These are phyloP conservation scores for Pholiota adiposa DNA, from an alignment of 1,284 basidiomycete genomes.

Conservation along the genomic window DNA sequence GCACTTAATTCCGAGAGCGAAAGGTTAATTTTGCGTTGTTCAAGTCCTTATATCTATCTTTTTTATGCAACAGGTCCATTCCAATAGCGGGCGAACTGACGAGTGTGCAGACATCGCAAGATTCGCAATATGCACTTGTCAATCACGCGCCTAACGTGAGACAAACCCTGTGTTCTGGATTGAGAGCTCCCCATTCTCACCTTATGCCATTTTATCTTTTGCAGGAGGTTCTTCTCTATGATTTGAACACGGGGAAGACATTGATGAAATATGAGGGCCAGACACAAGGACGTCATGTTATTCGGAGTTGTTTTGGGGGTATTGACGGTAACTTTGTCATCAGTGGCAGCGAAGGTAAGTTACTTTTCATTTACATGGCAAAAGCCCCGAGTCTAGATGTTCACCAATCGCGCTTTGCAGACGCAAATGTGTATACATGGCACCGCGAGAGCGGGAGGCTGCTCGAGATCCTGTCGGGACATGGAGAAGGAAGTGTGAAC, in stretches of 20 bases:
- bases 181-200: slow-evolving; percentile 10
- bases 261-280: slow-evolving; percentile 85
- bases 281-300: slow-evolving; percentile 80
- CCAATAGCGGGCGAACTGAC: slow-evolving; percentile 80
- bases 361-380: slow-evolving; percentile 14
- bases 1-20: neutral
- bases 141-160: slow-evolving; percentile 87
- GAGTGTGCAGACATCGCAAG: slow-evolving; percentile 85
- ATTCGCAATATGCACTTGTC: slow-evolving; percentile 88
- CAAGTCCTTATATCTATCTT: slow-evolving; percentile 16
- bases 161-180: slow-evolving; percentile 22
- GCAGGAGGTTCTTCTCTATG: slow-evolving; percentile 90
- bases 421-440: slow-evolving; percentile 94
- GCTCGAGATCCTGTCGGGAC: slow-evolving; percentile 85
- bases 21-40: slow-evolving; percentile 6
- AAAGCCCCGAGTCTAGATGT: neutral
- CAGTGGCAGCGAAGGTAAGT: slow-evolving; percentile 90
- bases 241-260: slow-evolving; percentile 71
- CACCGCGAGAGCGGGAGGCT: slow-evolving; percentile 85
- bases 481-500: slow-evolving; percentile 89
- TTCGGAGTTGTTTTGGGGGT: slow-evolving; percentile 95
- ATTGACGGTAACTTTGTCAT: slow-evolving; percentile 87
- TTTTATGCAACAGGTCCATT: slow-evolving; percentile 53
- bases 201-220: slow-evolving; percentile 19
- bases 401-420: slow-evolving; percentile 40